Base-by-base conservation (phyloP, 352 stramenopile species). In the Phytophthora multivora region DNA sequence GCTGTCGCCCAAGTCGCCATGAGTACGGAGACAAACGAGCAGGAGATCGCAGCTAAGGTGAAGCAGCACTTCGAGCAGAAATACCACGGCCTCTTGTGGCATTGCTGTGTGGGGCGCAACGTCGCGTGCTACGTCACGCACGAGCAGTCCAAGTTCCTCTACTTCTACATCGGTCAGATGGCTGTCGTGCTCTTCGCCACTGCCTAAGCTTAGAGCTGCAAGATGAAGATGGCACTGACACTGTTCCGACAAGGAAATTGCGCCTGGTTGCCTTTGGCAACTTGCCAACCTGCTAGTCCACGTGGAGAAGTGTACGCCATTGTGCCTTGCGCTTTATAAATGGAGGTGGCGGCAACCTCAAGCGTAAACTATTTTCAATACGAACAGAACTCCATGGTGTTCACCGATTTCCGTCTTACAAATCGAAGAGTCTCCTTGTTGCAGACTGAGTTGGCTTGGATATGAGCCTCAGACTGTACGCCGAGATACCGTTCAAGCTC, bases 101-200 rank as follows among this genome's bases (percentile, higher is more conserved):
- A 98, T 75, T 98, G 94, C 77, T 97, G 96, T 62, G 91, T 98
- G 39, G 94, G 94, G 2, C 76, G 93, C 63, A 98, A 98, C 69
- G 94, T 98, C 26, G 93, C 93, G 33, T 97, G 88, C 67, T 97
- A 93, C 65, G 94, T 98, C 12, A 98, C 93, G 2, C 93, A 98
- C 64, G 91, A 98, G 63, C 88, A 97, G 66, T 91, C 79, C 59
- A 98, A 97, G 71, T 98, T 98, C 61, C 90, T 98, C 51, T 98
- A 98, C 79, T 98, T 98, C 61, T 98, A 98, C 86, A 91, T 98
- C 42, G 94, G 94, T 16, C 94, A 98, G 69, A 96, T 96, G 73
- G 94, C 91, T 23, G 79, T 98, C 45, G 96, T 96, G 51, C 79
- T 98, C 19, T 98, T 98, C 46, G 88, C 86, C 18, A 96, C 84